A percentile compares a stretch with the other conserved stretches of the same genome.
Conservation (phyloP, 1,284 basidiomycete species). For the Malassezia equina region DNA sequence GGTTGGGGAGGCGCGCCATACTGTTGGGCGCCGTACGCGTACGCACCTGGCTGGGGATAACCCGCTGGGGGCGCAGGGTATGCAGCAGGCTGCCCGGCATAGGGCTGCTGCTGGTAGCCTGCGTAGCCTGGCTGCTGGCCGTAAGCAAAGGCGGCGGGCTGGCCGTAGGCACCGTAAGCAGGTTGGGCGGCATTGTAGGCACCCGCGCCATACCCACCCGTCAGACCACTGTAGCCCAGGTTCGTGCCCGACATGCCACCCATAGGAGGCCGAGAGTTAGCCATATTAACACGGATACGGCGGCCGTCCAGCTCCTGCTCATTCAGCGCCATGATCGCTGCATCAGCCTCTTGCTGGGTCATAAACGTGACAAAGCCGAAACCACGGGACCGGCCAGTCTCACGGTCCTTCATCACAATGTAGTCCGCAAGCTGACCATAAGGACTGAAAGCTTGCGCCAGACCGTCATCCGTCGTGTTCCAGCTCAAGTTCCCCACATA, state of each 20-base stretch:
- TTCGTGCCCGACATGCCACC: conserved; percentile 41
- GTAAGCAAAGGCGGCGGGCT: conserved; percentile 25
- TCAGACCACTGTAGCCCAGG: conserved; percentile 33
- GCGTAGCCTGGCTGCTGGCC: conserved; percentile 28
- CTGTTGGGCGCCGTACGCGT: conserved; percentile 6
- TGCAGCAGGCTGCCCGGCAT: conserved; percentile 27
- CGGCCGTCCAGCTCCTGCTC: conserved; percentile 90
- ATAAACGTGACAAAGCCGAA: conserved; percentile 71
- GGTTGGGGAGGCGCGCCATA: conserved; percentile 3
- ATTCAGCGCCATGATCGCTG: conserved; percentile 69
- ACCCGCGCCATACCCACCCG: conserved; percentile 44
- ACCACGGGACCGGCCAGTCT: conserved; percentile 78
- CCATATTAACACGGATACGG: conserved; percentile 79
- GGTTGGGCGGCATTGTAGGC: conserved; percentile 29
- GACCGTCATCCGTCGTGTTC: conserved; percentile 47
- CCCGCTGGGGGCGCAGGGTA: conserved; percentile 21
- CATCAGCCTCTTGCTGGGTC: conserved; percentile 59
- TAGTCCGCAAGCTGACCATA: conserved; percentile 47
- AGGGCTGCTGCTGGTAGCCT: conserved; percentile 34
- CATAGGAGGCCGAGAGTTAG: conserved; percentile 61
- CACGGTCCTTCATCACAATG: conserved; percentile 87
- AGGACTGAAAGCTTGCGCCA: conserved; percentile 44
- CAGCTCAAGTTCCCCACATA: conserved; percentile 48
- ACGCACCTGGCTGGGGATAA: conserved; percentile 26
- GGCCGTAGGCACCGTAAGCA: conserved; percentile 29